These are phyloP conservation scores for Alternaria sp. DNA, from an alignment of 2,329 filamentous ascomycete species.

Conservation along the genomic window DNA sequence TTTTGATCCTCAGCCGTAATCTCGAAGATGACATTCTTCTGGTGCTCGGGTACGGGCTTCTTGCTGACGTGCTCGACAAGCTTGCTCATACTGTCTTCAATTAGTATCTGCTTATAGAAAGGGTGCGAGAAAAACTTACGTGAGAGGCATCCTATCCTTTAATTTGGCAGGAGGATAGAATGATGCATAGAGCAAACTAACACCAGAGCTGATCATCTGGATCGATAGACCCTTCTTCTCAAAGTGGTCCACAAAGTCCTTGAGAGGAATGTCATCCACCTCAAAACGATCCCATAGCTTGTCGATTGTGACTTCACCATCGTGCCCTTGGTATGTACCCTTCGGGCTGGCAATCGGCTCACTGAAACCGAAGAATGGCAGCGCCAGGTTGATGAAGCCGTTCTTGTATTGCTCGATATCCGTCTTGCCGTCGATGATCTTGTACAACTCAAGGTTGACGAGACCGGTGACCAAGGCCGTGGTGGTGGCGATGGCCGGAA, in stretches of 20 bases:
- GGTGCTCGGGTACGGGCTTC: constrained; percentile 88
- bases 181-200: constrained; percentile 90
- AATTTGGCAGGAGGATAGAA: constrained; percentile 87
- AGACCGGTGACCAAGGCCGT: constrained; percentile 95
- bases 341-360: constrained; percentile 95
- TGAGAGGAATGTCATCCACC: constrained; percentile 82
- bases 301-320: constrained; percentile 83
- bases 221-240: constrained; percentile 79
- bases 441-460: constrained; percentile 92
- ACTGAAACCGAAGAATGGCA: constrained; percentile 98
- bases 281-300: constrained; percentile 99
- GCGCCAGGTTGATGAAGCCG: constrained; percentile 92
- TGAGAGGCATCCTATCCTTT: constrained; percentile 79
- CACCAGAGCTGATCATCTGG: constrained; percentile 95
- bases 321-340: constrained; percentile 82
- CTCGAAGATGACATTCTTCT: constrained; percentile 96
- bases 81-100: constrained; percentile 74
- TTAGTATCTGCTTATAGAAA: constrained; percentile 31
- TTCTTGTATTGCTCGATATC: constrained; percentile 99
- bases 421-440: constrained; percentile 94
- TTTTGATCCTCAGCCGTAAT: constrained; percentile 86
- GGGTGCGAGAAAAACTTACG: constrained; percentile 59
- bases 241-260: constrained; percentile 84
- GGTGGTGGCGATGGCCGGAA: constrained; percentile 96
- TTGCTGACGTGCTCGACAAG: constrained; percentile 89